Evolutionary conservation across 2,329 filamentous ascomycete species (phyloP).

Genomic region (Incumbomyces delicatus): DNA sequence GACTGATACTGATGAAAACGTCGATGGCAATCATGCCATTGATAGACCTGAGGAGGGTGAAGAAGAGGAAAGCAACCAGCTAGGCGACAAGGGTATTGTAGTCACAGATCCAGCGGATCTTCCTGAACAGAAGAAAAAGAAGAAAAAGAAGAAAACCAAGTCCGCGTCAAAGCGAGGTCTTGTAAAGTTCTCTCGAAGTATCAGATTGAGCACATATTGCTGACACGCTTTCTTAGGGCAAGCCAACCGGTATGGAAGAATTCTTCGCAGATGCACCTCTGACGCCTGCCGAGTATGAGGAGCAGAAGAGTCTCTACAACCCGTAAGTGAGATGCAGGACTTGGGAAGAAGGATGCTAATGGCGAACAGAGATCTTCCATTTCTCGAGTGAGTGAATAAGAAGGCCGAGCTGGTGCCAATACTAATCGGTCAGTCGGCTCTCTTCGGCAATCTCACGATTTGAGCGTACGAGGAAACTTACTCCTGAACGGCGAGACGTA

Average conservation of each 20-base stretch:
- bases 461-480: conserved; percentile 64
- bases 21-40: neutral
- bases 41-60: neutral
- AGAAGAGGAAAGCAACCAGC: neutral
- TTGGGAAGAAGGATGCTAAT: conserved; percentile 6
- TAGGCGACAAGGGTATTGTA: conserved; percentile 7
- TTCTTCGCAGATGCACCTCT: conserved; percentile 72
- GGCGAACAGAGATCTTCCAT: conserved; percentile 39
- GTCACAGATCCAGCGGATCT: conserved; percentile 9
- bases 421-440: conserved; percentile 52
- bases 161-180: conserved; percentile 32
- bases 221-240: conserved; percentile 23
- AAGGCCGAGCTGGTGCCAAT: conserved; percentile 5
- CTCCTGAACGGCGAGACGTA: conserved; percentile 49
- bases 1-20: neutral
- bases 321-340: conserved; percentile 35
- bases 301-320: conserved; percentile 62
- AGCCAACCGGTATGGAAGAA: conserved; percentile 64
- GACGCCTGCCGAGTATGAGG: conserved; percentile 56
- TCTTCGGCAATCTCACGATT: conserved; percentile 78
- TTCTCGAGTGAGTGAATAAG: conserved; percentile 44
- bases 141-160: conserved; percentile 26
- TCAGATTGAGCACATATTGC: conserved; percentile 8
- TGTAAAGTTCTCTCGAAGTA: conserved; percentile 15
- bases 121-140: conserved; percentile 23